A percentile compares a stretch with the other conserved stretches of the same genome.
Conservation (phyloP, 179 eudicot species). For the Beta macrorhiza region DNA sequence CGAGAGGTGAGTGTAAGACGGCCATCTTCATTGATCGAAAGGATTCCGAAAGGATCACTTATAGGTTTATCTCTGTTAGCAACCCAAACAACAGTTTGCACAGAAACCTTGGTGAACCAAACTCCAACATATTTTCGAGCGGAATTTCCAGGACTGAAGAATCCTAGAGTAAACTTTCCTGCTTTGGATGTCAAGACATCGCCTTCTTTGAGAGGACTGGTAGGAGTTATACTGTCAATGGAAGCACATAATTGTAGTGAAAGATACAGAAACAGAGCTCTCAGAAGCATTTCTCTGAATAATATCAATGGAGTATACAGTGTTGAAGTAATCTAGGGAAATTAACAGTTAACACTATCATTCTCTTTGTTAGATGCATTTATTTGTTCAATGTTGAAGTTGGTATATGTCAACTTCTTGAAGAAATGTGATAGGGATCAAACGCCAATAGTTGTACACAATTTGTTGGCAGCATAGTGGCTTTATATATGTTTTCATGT, state of each 20-base stretch:
- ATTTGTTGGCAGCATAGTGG: background rate
- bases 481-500: too few species aligned
- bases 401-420: background rate
- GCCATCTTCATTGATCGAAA: conserved; percentile 27
- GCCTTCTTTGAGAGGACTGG: conserved; percentile 32
- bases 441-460: background rate
- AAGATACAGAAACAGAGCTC: conserved; percentile 22
- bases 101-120: conserved; percentile 41
- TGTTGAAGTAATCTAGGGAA: background rate
- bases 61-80: conserved; percentile 50
- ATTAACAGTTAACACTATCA: background rate
- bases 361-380: background rate
- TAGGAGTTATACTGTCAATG: conserved; percentile 35
- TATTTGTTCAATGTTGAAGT: background rate
- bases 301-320: background rate
- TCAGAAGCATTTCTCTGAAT: conserved; percentile 29
- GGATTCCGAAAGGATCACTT: conserved; percentile 23
- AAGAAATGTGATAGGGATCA: background rate
- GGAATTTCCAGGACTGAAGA: conserved; percentile 45
- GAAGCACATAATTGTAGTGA: conserved; percentile 19
- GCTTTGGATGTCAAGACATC: conserved; percentile 30
- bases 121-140: conserved; percentile 42
- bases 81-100: conserved; percentile 51
- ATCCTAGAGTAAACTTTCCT: conserved; percentile 44
- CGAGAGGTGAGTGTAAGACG: conserved; percentile 27